These are phyloP conservation scores for Leccinum truebloodii DNA, from an alignment of 768 basidiomycete species.

Conservation along the genomic window DNA sequence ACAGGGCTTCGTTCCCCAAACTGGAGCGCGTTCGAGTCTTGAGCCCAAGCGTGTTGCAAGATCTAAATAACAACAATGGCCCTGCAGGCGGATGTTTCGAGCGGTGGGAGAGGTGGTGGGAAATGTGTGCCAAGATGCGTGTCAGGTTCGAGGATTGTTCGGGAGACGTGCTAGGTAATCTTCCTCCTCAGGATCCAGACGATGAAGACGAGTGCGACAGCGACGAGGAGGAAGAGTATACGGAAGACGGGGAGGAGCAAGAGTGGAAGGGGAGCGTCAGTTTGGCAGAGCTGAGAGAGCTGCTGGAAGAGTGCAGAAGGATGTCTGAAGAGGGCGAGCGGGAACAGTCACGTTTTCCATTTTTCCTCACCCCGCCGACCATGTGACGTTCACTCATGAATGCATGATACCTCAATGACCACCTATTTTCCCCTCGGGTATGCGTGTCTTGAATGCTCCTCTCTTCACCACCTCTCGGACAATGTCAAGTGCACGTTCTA, in stretches of 20 bases:
- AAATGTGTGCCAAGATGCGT: constrained; percentile 45
- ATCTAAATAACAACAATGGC: constrained; percentile 57
- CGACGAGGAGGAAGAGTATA: constrained; percentile 34
- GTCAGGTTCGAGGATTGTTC: constrained; percentile 78
- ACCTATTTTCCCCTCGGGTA: constrained; percentile 65
- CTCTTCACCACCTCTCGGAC: constrained; percentile 55
- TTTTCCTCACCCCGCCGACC: constrained; percentile 12
- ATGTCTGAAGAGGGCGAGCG: constrained; percentile 39
- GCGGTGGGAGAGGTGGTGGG: constrained; percentile 75
- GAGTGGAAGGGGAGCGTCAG: constrained; percentile 27
- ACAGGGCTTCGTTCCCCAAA: constrained; percentile 58
- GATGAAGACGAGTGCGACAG: constrained; percentile 37
- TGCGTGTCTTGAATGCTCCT: constrained; percentile 72
- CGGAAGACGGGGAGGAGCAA: constrained; percentile 33
- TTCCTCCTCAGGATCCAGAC: constrained; percentile 33
- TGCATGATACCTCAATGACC: constrained; percentile 18
- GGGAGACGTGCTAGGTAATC: constrained; percentile 55
- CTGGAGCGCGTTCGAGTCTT: constrained; percentile 61
- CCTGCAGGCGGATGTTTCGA: constrained; percentile 42
- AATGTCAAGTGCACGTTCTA: constrained; percentile 50
- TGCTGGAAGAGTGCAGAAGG: constrained; percentile 57
- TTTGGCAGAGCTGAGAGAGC: constrained; percentile 49
- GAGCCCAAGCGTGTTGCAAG: constrained; percentile 52
- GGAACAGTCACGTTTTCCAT: constrained; percentile 28
- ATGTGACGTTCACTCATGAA: constrained; percentile 1